Conservation (phyloP, 768 basidiomycete species). For the Rhodotorula taiwanensis region DNA sequence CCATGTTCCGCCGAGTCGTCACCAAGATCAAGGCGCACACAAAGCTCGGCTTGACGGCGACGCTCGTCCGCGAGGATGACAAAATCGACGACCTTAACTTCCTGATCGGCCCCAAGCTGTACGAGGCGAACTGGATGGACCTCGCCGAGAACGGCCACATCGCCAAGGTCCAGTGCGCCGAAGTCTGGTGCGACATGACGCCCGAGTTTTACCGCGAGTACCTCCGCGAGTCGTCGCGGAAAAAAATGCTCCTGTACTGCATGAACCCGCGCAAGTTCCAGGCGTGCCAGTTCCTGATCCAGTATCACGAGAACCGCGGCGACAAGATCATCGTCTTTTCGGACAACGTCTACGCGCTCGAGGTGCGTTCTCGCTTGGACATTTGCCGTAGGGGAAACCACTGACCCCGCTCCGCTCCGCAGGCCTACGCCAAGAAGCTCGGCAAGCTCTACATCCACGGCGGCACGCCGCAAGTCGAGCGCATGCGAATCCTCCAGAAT, state of each 20-base stretch:
- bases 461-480: constrained; percentile 69
- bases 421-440: constrained; percentile 73
- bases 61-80: constrained; percentile 96
- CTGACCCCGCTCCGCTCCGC: constrained; percentile 37
- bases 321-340: constrained; percentile 99
- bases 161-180: constrained; percentile 99
- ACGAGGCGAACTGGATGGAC: constrained; percentile 99
- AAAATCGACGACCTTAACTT: constrained; percentile 98
- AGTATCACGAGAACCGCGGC: constrained; percentile 92
- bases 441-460: constrained; percentile 91
- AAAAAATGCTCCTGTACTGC: constrained; percentile 92
- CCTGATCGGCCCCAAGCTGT: constrained; percentile 97
- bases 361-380: constrained; percentile 52
- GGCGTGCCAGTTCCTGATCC: constrained; percentile 96
- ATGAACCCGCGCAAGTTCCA: constrained; percentile 99
- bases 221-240: constrained; percentile 80
- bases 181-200: constrained; percentile 99
- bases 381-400: too few species aligned
- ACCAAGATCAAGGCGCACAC: constrained; percentile 99
- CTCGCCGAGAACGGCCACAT: constrained; percentile 98
- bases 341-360: constrained; percentile 92
- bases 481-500: constrained; percentile 86
- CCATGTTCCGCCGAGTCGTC: constrained; percentile 95
- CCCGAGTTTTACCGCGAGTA: constrained; percentile 99
- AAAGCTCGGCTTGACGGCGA: constrained; percentile 93